phyloP scores from a whole-genome alignment of 2,329 filamentous ascomycete genomes.

The Venturia oleaginea region DNA sequence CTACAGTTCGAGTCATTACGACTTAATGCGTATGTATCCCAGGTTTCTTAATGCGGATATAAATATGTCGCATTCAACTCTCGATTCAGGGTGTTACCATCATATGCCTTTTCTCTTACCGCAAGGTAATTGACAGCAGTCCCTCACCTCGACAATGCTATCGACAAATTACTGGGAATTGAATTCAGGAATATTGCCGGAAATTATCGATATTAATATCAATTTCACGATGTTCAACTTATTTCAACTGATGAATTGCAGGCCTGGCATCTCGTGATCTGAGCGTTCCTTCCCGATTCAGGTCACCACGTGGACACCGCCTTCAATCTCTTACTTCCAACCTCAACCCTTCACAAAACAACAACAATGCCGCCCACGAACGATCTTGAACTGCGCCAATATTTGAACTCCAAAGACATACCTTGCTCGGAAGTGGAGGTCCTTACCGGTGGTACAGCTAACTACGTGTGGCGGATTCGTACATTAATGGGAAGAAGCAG shows the following conservation, averaged over 20 bases:
- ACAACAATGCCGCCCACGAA: constrained; percentile 36
- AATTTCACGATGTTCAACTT: too few relatives aligned
- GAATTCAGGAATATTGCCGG: too few relatives aligned
- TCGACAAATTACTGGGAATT: too few relatives aligned
- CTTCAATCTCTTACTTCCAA: background rate
- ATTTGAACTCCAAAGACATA: constrained; percentile 10
- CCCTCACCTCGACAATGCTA: too few relatives aligned
- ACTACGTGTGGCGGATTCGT: constrained; percentile 27
- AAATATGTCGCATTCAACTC: background rate
- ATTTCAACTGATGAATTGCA: too few relatives aligned
- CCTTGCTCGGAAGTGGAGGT: constrained; percentile 11
- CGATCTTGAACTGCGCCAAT: constrained; percentile 4
- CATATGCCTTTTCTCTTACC: background rate
- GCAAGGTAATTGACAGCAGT: too few relatives aligned
- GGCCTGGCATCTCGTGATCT: background rate
- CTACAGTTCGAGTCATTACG: too few relatives aligned
- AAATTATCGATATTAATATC: too few relatives aligned
- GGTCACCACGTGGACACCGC: background rate
- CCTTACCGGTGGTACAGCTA: constrained; percentile 27
- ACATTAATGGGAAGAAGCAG: constrained; percentile 14
- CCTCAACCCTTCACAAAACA: constrained; percentile 34
- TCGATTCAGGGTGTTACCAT: background rate
- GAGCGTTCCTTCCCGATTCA: background rate
- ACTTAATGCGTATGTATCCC: too few relatives aligned
- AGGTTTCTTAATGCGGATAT: too few relatives aligned